Conservation (phyloP, 106 monocot species). For the Apostasia shenzhenica region DNA sequence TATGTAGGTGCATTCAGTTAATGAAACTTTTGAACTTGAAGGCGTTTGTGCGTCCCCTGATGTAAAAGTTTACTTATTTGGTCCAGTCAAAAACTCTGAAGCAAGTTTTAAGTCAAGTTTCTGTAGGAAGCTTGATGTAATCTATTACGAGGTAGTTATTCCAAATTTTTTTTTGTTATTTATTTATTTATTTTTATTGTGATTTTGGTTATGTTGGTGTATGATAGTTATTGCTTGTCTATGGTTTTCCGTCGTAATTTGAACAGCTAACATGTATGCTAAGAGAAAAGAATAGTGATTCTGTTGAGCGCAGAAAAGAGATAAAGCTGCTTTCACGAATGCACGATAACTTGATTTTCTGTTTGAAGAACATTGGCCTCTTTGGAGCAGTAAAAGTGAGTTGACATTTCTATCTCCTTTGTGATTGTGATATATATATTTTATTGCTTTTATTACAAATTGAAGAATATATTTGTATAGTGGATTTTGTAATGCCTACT, state of each 20-base stretch:
- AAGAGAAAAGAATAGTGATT: conserved; percentile 44
- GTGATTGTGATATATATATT: background rate
- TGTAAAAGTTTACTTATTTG: conserved; percentile 65
- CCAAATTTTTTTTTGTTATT: background rate
- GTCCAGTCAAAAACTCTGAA: conserved; percentile 24
- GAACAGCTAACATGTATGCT: conserved; percentile 31
- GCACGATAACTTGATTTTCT: conserved; percentile 71
- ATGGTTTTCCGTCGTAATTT: conserved; percentile 15
- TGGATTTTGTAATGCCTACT: too few species aligned
- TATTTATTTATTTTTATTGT: too few species aligned
- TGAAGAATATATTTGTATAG: too few species aligned
- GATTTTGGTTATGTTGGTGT: background rate
- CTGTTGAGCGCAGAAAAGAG: conserved; percentile 34
- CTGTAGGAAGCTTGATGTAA: conserved; percentile 47
- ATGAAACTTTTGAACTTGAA: conserved; percentile 61
- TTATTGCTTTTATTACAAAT: too few species aligned
- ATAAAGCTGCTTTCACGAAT: conserved; percentile 48
- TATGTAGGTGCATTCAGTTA: conserved; percentile 62
- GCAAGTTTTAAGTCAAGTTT: conserved; percentile 19
- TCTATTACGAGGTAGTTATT: conserved; percentile 43
- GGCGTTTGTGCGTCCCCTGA: conserved; percentile 63
- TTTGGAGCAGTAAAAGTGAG: conserved; percentile 65
- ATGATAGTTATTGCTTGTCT: background rate
- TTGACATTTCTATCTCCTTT: background rate
- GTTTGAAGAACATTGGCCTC: conserved; percentile 70